Base-by-base conservation (phyloP, 768 basidiomycete genomes). In the Suillus tomentosus region DNA sequence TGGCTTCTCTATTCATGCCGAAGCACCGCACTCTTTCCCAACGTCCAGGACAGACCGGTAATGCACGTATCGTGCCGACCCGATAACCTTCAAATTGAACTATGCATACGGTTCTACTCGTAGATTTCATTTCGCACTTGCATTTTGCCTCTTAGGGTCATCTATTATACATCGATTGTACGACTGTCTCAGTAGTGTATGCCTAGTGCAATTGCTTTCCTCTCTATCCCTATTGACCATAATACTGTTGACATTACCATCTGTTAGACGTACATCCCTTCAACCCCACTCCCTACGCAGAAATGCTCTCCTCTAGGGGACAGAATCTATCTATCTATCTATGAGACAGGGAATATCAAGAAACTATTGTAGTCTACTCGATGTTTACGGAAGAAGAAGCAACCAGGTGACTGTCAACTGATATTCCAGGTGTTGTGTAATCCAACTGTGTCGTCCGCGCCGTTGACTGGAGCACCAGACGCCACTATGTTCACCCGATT, bases 401-500 rank as follows among this genome's bases (percentile, higher is more conserved):
- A 27, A 42, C 10, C 6, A 37, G 2, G 19, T 7, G 11, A 34
- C 19, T n/a, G 57, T 76, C 71, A 80, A 54, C 72, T 71, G 56
- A 71, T 58, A 60, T 85, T 82, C 83, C 85, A 91, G 58, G 83
- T 82, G 71, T 94, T 94, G 76, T 93, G 87, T 69, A 94, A 76
- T 43, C 92, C 92, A 68, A 94, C 87, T 2, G 87, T 92, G 72
- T 89, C 88, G 68, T 92, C 91, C 27, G 84, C 81, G 15, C 87
- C 87, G 69, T 87, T 90, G 68, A 81, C 71, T 3, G 81, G 82
- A 19, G 79, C 80, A 63, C 77, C 81, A 24, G 80, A 73, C 15
- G 73, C 73, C 31, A 74, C 69, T 58, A 67, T 62, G 17, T 66
- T 66, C 65, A 70, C 70, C 61, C 64, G 67, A 37, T 64, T 66